Evolutionary conservation across 2,329 filamentous ascomycete genomes (phyloP).

Genomic region (Daldinia sp.): DNA sequence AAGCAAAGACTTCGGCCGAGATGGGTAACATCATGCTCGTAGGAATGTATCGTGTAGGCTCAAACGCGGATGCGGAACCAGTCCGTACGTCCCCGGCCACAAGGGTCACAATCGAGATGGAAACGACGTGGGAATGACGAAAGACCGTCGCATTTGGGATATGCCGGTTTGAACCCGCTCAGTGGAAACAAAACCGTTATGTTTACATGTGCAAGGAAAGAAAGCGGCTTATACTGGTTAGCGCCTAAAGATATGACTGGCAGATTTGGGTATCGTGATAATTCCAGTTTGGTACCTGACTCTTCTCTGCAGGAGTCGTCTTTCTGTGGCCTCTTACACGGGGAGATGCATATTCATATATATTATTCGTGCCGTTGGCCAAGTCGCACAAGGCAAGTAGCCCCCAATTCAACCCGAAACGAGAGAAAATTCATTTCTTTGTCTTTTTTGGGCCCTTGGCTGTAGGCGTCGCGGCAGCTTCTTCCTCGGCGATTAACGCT

Average conservation of each 20-base stretch:
- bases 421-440: slow-evolving; percentile 26
- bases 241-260: background rate
- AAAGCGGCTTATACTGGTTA: background rate
- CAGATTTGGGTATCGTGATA: background rate
- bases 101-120: background rate
- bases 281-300: background rate
- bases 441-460: slow-evolving; percentile 40
- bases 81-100: background rate
- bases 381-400: background rate
- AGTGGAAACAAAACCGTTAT: background rate
- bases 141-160: slow-evolving; percentile 1
- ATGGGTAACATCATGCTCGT: background rate
- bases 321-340: background rate
- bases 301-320: background rate
- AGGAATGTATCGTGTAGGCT: background rate
- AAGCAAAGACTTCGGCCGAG: background rate
- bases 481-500: slow-evolving; percentile 70
- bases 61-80: slow-evolving; percentile 1
- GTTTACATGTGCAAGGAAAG: background rate
- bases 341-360: background rate
- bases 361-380: background rate
- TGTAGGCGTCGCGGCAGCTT: slow-evolving; percentile 52
- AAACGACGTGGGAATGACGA: background rate
- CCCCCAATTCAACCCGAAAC: background rate
- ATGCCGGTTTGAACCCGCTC: slow-evolving; percentile 7